Evolutionary conservation across 257 asterid genomes (phyloP), one percentile per base, ranked within the genome.

Genomic region (Ilex aquifolium): DNA sequence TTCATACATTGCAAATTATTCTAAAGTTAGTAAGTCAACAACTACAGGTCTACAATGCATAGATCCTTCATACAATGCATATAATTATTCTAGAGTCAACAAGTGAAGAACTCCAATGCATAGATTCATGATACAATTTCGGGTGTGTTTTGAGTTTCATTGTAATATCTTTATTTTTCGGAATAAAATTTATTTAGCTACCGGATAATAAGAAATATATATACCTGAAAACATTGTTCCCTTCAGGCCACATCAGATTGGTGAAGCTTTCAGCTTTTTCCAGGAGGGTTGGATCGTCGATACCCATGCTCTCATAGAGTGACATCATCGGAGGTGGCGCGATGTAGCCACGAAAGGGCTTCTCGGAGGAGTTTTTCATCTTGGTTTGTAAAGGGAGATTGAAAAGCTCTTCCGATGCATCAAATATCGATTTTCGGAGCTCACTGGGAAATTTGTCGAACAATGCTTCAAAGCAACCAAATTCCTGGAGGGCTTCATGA

Each of bases 251-350:
- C 50, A 83, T 13, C 65, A 61, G 64, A 11, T 50, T 56, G 30
- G 85, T 39, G 70, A 86, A 79, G 54, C 46, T 39, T 51, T 76
- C 68, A 36, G 77, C 63, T 30, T 67, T 68, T 12, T 60, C 77
- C 2, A 56, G 63, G 6, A 70, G 56, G 3, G 71, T 69, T 1
- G 76, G 81, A 49, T 82, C 82, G 6, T 61, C 74, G 48, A 86
- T 74, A 1, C 91, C 95, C 80, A 86, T 50, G 73, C 95, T 83
- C 42, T 86, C 91, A 56, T 77, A 86, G 29, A 86, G 80, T 3
- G 88, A 88, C 30, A 79, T 79, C 17, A 50, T 17, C 0, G 85
- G 61, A 57, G 72, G 62, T 17, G 80, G 90, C 29, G 93, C 93
- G 15, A 84, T 75, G 31, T 87, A 87, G 27, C 90, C 93, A 60